phyloP scores from a whole-genome alignment of 352 stramenopile genomes.

The Pythium guiyangense region DNA sequence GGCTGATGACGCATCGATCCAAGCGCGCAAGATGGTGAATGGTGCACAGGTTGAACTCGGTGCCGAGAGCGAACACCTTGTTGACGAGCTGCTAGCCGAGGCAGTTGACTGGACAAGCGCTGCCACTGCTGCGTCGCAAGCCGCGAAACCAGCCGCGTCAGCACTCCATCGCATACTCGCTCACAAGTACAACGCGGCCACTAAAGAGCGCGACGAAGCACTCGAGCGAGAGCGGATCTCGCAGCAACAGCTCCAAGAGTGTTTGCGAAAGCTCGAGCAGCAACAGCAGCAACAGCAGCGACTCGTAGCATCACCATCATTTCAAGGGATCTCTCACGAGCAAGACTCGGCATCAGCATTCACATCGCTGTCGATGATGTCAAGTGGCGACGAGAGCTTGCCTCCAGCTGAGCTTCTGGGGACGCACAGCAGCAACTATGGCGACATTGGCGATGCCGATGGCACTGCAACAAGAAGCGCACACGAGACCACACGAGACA shows the following conservation, averaged over 20 bases:
- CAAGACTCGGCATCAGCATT: background rate
- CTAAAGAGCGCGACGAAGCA: constrained; percentile 39
- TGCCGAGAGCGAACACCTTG: no score
- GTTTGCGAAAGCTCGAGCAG: constrained; percentile 14
- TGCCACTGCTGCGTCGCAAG: background rate
- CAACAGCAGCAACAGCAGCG: constrained; percentile 2
- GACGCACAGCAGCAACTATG: background rate
- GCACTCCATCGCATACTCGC: constrained; percentile 35
- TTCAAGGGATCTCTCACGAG: background rate
- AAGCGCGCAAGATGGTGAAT: no score
- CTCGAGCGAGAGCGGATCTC: constrained; percentile 27
- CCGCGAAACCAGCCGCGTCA: constrained; percentile 1
- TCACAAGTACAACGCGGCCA: constrained; percentile 32
- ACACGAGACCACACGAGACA: background rate
- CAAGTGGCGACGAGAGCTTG: constrained; percentile 3
- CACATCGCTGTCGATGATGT: no score
- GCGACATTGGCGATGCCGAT: background rate
- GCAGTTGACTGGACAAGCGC: no score
- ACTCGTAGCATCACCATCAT: background rate
- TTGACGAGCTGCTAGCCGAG: no score
- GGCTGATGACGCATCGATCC: background rate
- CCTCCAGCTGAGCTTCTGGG: background rate
- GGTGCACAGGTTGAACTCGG: no score
- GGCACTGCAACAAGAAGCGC: no score
- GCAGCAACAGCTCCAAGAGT: constrained; percentile 24